phyloP scores from a whole-genome alignment of 1,284 basidiomycete genomes.

The Peniophora sp. region DNA sequence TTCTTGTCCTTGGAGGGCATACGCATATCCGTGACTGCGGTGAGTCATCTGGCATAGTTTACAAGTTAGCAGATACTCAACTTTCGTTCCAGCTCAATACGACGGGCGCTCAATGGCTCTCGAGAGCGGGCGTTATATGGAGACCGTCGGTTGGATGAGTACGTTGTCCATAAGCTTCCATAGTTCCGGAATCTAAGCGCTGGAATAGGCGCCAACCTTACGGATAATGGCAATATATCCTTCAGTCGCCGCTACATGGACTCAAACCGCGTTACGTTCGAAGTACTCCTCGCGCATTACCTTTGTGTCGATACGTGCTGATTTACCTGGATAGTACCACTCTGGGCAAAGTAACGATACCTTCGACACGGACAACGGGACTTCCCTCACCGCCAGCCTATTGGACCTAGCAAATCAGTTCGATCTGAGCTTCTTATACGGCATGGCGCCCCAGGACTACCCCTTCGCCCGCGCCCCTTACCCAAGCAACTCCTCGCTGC shows the following conservation, averaged over 20 bases:
- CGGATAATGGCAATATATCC: slow-evolving; percentile 41
- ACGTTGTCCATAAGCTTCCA: slow-evolving; percentile 11
- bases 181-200: neutral
- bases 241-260: slow-evolving; percentile 70
- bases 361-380: slow-evolving; percentile 53
- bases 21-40: slow-evolving; percentile 75
- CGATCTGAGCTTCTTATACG: slow-evolving; percentile 48
- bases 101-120: slow-evolving; percentile 64
- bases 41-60: slow-evolving; percentile 24
- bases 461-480: slow-evolving; percentile 56
- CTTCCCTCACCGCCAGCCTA: slow-evolving; percentile 48
- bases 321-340: too few species aligned
- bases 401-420: slow-evolving; percentile 42
- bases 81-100: slow-evolving; percentile 24
- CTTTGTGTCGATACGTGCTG: too few species aligned
- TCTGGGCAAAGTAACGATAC: slow-evolving; percentile 30
- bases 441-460: slow-evolving; percentile 69
- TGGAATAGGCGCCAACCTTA: slow-evolving; percentile 41
- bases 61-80: neutral
- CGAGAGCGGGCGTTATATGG: slow-evolving; percentile 83
- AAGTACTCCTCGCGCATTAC: too few species aligned
- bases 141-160: slow-evolving; percentile 53
- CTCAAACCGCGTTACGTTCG: slow-evolving; percentile 64
- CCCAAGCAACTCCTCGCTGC: slow-evolving; percentile 55
- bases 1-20: slow-evolving; percentile 77